A percentile compares a stretch with the other conserved stretches of the same genome.
phyloP scores from a whole-genome alignment of 148 eudicot genomes.

The Pharnaceum exiguum region DNA sequence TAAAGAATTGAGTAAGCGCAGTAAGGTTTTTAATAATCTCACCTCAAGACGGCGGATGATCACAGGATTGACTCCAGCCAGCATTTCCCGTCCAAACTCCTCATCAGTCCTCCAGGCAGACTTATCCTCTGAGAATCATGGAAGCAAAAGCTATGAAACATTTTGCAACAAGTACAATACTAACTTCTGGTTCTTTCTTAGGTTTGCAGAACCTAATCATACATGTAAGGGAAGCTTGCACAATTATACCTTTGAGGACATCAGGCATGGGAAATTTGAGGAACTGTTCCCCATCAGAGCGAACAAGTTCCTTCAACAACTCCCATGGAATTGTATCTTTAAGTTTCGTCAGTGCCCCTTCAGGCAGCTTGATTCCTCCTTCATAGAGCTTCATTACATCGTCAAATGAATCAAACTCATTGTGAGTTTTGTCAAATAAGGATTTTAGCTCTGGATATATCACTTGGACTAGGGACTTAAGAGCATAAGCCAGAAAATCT shows the following conservation, averaged over 20 bases:
- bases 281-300: conserved; percentile 59
- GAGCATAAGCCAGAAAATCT: conserved; percentile 73
- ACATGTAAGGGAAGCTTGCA: background rate
- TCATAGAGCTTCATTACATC: conserved; percentile 63
- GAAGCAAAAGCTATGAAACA: background rate
- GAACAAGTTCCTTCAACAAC: conserved; percentile 58
- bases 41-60: conserved; percentile 61
- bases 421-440: conserved; percentile 50
- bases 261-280: conserved; percentile 72
- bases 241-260: conserved; percentile 58
- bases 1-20: background rate
- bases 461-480: conserved; percentile 63
- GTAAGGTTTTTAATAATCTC: background rate
- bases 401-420: conserved; percentile 71
- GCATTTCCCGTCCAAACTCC: conserved; percentile 93
- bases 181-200: background rate
- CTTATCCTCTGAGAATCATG: conserved; percentile 41
- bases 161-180: background rate
- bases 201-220: background rate
- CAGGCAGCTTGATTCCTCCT: conserved; percentile 44
- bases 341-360: conserved; percentile 31
- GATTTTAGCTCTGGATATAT: conserved; percentile 50
- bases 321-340: conserved; percentile 62
- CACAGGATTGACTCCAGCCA: conserved; percentile 91
- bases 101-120: conserved; percentile 95